Evolutionary conservation across 768 basidiomycete genomes (phyloP).

Genomic region (Phylloporus rhodoxanthus): DNA sequence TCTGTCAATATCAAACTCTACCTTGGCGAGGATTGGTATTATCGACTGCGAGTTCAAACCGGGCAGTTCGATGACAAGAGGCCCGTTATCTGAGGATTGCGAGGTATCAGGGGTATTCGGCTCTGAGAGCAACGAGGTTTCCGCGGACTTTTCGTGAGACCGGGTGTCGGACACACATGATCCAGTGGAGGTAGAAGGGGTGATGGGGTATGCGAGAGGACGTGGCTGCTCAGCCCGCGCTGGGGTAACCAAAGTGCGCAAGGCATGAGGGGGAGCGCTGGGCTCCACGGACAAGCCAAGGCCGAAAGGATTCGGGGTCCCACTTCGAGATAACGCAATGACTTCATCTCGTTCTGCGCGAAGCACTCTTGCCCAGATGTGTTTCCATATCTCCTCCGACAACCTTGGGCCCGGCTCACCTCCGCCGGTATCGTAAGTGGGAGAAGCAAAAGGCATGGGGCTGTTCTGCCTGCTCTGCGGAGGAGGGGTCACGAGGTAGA

Average conservation of each 20-base stretch:
- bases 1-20: constrained; percentile 91
- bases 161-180: constrained; percentile 48
- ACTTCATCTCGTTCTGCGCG: constrained; percentile 51
- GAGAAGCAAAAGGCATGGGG: constrained; percentile 16
- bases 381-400: constrained; percentile 83
- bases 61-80: constrained; percentile 55
- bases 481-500: constrained; percentile 64
- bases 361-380: constrained; percentile 73
- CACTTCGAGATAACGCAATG: constrained; percentile 30
- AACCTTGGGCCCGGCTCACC: constrained; percentile 72
- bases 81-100: constrained; percentile 32
- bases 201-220: constrained; percentile 28
- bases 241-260: constrained; percentile 47
- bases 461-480: constrained; percentile 15
- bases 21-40: constrained; percentile 84
- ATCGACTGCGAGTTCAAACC: constrained; percentile 59
- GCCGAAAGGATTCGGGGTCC: constrained; percentile 37
- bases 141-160: constrained; percentile 44
- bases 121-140: constrained; percentile 41
- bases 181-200: constrained; percentile 43
- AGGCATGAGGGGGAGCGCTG: constrained; percentile 22
- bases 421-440: constrained; percentile 28
- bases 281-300: constrained; percentile 41
- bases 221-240: constrained; percentile 36
- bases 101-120: constrained; percentile 56